Conservation (phyloP, 352 stramenopile species). For the Globisporangium paddicum region DNA sequence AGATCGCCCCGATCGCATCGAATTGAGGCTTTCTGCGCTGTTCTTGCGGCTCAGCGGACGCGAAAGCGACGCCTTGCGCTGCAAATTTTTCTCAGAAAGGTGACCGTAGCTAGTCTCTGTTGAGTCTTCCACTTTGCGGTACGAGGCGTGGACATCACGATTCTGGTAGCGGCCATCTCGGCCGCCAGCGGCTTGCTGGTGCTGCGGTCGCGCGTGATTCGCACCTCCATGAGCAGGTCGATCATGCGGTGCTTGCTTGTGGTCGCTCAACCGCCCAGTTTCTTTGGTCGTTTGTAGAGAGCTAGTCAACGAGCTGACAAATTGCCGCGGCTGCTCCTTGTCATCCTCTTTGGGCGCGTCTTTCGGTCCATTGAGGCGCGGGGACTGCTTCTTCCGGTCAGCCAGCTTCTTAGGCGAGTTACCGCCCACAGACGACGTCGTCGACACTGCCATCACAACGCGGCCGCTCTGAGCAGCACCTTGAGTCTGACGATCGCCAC, state of each 20-base stretch:
- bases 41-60: conserved; percentile 39
- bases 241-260: not conserved
- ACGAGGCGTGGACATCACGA: conserved; percentile 9
- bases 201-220: not conserved
- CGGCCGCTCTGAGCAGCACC: conserved; percentile 10
- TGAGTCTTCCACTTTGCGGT: conserved; percentile 21
- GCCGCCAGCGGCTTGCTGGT: not conserved
- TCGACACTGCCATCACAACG: conserved; percentile 19
- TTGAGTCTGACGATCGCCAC: conserved; percentile 10
- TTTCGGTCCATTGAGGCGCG: not conserved
- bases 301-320: conserved; percentile 34
- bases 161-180: conserved; percentile 11
- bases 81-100: conserved; percentile 17
- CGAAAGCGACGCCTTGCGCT: conserved; percentile 10
- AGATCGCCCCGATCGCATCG: conserved; percentile 39
- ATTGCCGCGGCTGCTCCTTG: conserved; percentile 1
- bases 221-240: not conserved
- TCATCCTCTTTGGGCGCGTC: not conserved
- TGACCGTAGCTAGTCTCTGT: conserved; percentile 16
- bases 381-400: conserved; percentile 10
- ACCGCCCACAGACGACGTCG: not conserved
- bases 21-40: conserved; percentile 49
- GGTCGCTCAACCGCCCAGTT: conserved; percentile 6
- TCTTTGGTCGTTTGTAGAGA: conserved; percentile 22
- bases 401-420: conserved; percentile 9